Evolutionary conservation across 148 eudicot species (phyloP), one percentile per base, ranked within the genome.

Genomic region (Diospyros lotus): DNA sequence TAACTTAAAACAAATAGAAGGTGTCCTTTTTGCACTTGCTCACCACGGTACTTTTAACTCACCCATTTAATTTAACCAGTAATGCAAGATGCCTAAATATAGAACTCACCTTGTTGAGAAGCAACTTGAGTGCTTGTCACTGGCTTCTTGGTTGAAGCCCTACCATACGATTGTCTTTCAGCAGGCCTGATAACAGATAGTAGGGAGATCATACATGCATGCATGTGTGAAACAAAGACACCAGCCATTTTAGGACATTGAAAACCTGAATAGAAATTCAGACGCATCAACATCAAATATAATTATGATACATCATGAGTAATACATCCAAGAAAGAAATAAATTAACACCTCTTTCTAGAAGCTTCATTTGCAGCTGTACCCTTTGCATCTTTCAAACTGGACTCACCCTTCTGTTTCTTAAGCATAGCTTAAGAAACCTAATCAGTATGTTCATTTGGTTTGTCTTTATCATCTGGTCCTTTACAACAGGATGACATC

Each of bases 391-490:
- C 84, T 67, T 82, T 85, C 61, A 81, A 81, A 78, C 85, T 71
- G 10, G 83, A 78, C 46, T 84, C 94, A 62, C 84, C 84, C 81
- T 82, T 88, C 60, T 85, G 93, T 77, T 87, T 89, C 86, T 88
- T 88, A 75, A 93, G 75, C 76, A 87, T 82, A n/a, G n/a, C n/a
- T n/a, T n/a, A 55, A 93, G 97, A 69, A 97, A 88, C 77, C 98
- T 87, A 75, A 93, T 89, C 79, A 93, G 72, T 83, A 93, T 93
- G 85, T 93, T 93, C 69, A 69, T 83, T 73, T 88, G 91, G 86
- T 93, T 88, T 12, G 98, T 93, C 82, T 87, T 88, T 82, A 93
- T 91, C 65, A 87, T 76, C 86, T 93, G 97, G 81, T 82, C 77
- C 73, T 88, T 97, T 89, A 74, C 58, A 17, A 58, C 9, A 9